Percentiles rank a stretch among this genome's conserved stretches.
Conservation (phyloP, 768 basidiomycete genomes). For the Podaxis sp. region DNA sequence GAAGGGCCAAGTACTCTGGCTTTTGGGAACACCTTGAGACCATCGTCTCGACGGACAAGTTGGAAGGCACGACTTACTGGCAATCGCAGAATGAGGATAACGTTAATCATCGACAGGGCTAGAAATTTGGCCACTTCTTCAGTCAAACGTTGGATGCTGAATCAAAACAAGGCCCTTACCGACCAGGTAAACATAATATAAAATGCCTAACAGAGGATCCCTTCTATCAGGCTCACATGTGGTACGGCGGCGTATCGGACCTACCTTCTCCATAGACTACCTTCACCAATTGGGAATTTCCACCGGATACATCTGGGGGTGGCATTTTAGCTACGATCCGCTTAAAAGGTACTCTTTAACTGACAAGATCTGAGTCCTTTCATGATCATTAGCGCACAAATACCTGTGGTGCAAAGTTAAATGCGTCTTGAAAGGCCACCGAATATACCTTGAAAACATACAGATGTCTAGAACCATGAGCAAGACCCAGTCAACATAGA, state of each 20-base stretch:
- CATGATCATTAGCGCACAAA: constrained; percentile 5
- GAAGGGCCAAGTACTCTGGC: not conserved
- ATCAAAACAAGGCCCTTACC: not conserved
- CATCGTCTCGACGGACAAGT: not conserved
- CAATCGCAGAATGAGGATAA: not conserved
- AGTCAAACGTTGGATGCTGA: not conserved
- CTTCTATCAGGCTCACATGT: too few relatives aligned
- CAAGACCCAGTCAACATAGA: constrained; percentile 9
- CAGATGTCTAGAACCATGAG: constrained; percentile 7
- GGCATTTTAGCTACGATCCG: not conserved
- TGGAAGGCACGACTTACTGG: not conserved
- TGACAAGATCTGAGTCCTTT: constrained; percentile 4
- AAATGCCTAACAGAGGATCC: not conserved
- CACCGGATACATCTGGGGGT: not conserved
- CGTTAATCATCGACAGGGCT: not conserved
- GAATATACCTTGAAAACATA: not conserved
- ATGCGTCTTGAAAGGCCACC: not conserved
- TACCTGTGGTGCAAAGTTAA: not conserved
- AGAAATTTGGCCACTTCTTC: not conserved
- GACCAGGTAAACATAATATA: constrained; percentile 11
- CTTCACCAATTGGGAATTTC: constrained; percentile 6
- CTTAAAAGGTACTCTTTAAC: not conserved
- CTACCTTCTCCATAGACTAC: constrained; percentile 10
- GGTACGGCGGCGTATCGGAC: not conserved
- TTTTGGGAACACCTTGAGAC: not conserved